Conservation (phyloP, 2,329 filamentous ascomycete genomes). For the Pseudogymnoascus pannorum region DNA sequence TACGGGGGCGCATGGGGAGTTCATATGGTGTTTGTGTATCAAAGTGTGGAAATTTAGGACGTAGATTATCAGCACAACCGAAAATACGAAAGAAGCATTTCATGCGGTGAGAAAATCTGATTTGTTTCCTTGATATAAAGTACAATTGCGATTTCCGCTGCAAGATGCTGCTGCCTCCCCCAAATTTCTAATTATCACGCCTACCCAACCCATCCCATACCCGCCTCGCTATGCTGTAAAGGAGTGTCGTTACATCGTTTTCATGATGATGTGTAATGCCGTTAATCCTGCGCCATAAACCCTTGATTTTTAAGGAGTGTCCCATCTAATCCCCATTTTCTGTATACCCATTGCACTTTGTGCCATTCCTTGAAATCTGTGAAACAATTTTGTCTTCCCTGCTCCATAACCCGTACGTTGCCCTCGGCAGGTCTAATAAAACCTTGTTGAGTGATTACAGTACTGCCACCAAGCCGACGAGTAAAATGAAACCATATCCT, state of each 20-base stretch:
- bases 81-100: not conserved
- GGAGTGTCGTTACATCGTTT: conserved; percentile 3
- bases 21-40: not conserved
- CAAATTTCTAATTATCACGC: not conserved
- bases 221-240: not conserved
- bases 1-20: not conserved
- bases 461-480: not conserved
- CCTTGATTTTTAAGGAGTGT: not conserved
- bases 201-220: not conserved
- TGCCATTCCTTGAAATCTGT: not conserved
- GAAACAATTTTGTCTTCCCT: not conserved
- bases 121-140: not conserved
- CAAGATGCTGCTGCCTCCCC: not conserved
- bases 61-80: not conserved
- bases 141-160: not conserved
- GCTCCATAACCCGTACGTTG: not conserved
- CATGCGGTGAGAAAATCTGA: not conserved
- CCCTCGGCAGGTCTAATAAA: not conserved
- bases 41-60: not conserved
- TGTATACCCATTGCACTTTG: not conserved
- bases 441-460: not conserved
- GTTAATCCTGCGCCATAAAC: not conserved
- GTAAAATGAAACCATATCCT: not conserved
- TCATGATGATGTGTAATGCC: not conserved
- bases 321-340: not conserved